Base-by-base conservation (phyloP, 2,329 filamentous ascomycete species). In the Chrysosporium keratinophilum region DNA sequence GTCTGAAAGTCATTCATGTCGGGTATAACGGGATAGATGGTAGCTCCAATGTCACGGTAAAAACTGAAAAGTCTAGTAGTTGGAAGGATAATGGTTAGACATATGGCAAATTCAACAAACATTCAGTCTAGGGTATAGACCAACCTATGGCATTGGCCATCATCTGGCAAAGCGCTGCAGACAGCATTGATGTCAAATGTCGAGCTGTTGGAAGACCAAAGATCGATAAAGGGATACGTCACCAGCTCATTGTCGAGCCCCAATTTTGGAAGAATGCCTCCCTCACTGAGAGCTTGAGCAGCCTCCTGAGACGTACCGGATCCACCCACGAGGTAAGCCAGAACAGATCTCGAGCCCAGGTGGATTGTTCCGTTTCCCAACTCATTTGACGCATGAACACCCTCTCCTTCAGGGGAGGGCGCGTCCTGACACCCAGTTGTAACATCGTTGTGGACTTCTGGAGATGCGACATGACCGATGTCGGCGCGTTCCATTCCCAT, bases 211-310 rank as follows among this genome's bases (percentile, higher is more conserved):
- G 78, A 78, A 5, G 80, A 81, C 79, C 80, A 83, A 2, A 83
- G 67, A 61, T 83, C 80, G 28, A 83, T 78, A 60, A 83, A 83
- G 5, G 80, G 80, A 61, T 83, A 83, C 7, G 80, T 83, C 3
- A 79, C 79, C 37, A 76, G 79, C 61, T 83, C 80, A 59, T 83
- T 83, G 61, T 83, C 80, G 34, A 83, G 70, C 2, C 80, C 80
- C 54, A 83, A 74, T 52, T 83, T 78, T 0, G 80, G 80, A 19
- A 83, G 66, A 58, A 83, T 80, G 45, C 78, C 80, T 59, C 79
- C 80, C 59, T 81, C 78, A 43, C 82, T 66, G 17, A 82, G 66
- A 47, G 81, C 76, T 58, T 80, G 76, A 3, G 73, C 58, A 1
- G 61, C 59, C 42, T 66, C 65, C 57, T 74, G 71, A 37, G 72